These are phyloP conservation scores for Diplodia sapinea DNA, from an alignment of 2,329 filamentous ascomycete species.

Conservation along the genomic window DNA sequence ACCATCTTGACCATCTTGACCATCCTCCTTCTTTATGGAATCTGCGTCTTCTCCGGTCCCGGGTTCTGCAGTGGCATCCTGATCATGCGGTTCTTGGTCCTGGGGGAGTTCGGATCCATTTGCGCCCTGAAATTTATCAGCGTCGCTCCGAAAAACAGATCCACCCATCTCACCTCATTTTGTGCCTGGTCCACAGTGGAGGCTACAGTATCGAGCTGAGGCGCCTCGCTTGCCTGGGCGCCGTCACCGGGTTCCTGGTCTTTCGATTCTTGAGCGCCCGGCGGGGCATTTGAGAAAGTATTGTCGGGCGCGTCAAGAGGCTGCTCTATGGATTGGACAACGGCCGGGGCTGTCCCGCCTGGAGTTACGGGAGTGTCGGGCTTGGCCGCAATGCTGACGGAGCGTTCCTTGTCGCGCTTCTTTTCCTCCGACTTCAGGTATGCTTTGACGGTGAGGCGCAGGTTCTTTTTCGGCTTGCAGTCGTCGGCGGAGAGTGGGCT, in stretches of 20 bases:
- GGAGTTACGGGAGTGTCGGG: conserved; percentile 25
- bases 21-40: conserved; percentile 34
- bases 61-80: conserved; percentile 16
- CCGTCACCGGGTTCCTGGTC: neutral
- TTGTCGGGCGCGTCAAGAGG: conserved; percentile 14
- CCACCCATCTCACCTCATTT: conserved; percentile 1
- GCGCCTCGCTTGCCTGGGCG: conserved; percentile 1
- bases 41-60: conserved; percentile 21
- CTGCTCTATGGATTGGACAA: conserved; percentile 30
- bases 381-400: conserved; percentile 32
- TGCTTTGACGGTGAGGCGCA: conserved; percentile 90
- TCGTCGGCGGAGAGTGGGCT: conserved; percentile 83
- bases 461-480: conserved; percentile 84
- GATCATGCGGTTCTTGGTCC: neutral
- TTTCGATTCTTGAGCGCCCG: neutral
- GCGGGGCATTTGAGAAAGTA: neutral
- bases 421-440: conserved; percentile 92
- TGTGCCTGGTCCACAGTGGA: neutral
- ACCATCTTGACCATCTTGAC: conserved; percentile 34
- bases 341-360: conserved; percentile 6
- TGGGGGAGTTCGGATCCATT: neutral
- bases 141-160: neutral
- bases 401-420: conserved; percentile 69
- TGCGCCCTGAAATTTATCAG: neutral
- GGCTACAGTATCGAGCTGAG: neutral